Conservation (phyloP, 2,329 filamentous ascomycete genomes). For the Rhexocercosporidium sp. region DNA sequence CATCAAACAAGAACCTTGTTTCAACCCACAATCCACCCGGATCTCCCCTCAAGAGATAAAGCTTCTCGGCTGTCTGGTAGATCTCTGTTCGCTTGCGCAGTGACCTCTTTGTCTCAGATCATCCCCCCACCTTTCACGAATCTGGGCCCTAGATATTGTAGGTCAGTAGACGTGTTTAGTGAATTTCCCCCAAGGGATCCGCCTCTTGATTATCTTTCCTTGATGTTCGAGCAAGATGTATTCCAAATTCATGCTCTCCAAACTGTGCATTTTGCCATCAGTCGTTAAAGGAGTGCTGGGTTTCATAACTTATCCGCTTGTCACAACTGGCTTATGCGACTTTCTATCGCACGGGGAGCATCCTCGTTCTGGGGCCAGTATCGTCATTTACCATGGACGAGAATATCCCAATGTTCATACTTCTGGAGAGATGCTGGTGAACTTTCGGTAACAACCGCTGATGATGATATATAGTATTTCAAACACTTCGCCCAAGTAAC, state of each 20-base stretch:
- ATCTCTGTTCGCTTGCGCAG: background rate
- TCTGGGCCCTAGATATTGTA: background rate
- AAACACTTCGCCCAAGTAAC: background rate
- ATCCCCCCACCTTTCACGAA: background rate
- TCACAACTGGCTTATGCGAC: background rate
- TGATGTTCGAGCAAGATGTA: too few species aligned
- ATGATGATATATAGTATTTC: background rate
- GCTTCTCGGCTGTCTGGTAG: background rate
- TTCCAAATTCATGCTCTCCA: background rate
- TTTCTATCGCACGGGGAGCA: background rate
- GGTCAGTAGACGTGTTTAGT: background rate
- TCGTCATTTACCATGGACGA: background rate
- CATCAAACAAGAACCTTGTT: slow-evolving; percentile 9
- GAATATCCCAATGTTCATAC: background rate
- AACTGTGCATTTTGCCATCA: slow-evolving; percentile 2
- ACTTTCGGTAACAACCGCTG: background rate
- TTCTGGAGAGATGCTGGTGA: background rate
- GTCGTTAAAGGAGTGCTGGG: background rate
- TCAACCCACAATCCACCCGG: background rate
- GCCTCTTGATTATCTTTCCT: background rate
- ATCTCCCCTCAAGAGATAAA: background rate
- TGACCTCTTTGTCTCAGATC: slow-evolving; percentile 3
- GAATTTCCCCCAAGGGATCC: background rate
- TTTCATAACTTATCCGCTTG: slow-evolving; percentile 7
- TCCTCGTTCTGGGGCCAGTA: background rate